phyloP scores from a whole-genome alignment of 805 yeast species.

The Candida coleopterorum region DNA sequence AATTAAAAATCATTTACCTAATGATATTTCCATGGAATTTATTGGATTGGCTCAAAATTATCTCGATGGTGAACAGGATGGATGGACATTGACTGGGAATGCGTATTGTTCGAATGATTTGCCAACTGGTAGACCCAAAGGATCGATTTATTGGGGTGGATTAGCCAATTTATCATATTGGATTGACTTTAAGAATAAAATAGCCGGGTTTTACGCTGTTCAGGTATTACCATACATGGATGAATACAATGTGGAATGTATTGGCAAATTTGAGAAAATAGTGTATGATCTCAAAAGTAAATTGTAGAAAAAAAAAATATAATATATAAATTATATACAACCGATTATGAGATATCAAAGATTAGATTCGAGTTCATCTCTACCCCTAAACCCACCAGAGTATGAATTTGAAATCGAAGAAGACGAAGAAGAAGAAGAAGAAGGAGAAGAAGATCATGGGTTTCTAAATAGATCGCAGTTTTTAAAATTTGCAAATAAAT shows the following conservation, averaged over 20 bases:
- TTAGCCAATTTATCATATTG: constrained; percentile 36
- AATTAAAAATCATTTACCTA: constrained; percentile 28
- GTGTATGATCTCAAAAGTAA: constrained; percentile 18
- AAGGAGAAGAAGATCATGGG: constrained; percentile 17
- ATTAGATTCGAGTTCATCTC: not conserved
- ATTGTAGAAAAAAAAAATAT: no score
- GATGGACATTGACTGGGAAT: constrained; percentile 33
- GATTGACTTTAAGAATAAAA: constrained; percentile 33
- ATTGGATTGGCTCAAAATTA: constrained; percentile 17
- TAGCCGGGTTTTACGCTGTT: constrained; percentile 38
- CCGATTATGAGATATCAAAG: no score
- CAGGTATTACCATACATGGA: constrained; percentile 35
- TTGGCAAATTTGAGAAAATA: constrained; percentile 19
- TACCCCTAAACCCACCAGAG: constrained; percentile 3
- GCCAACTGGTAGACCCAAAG: constrained; percentile 32
- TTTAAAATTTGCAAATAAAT: constrained; percentile 29
- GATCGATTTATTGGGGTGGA: constrained; percentile 37
- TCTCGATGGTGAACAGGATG: constrained; percentile 19
- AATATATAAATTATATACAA: no score
- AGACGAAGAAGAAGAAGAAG: constrained; percentile 29
- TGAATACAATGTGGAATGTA: constrained; percentile 15
- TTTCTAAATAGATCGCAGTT: constrained; percentile 34
- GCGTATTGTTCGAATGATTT: constrained; percentile 20
- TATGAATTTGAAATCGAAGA: constrained; percentile 33
- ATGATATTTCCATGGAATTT: constrained; percentile 14